phyloP scores from a whole-genome alignment of 2,329 filamentous ascomycete genomes.

The Sphaerulina populicola region DNA sequence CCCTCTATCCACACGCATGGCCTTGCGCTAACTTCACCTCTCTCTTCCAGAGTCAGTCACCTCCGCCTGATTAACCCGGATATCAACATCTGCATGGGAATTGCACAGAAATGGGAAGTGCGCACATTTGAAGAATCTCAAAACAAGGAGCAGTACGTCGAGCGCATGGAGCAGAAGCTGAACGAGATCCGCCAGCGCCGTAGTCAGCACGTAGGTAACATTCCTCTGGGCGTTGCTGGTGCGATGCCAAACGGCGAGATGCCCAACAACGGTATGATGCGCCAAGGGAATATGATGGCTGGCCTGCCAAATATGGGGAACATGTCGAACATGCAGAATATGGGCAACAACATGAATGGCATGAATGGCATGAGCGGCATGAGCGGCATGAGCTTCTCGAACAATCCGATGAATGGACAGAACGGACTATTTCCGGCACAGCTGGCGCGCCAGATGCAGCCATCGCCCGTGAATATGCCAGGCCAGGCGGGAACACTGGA shows the following conservation, averaged over 20 bases:
- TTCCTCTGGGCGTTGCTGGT: conserved; percentile 13
- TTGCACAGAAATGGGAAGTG: conserved; percentile 25
- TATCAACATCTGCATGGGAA: conserved; percentile 21
- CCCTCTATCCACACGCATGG: neutral
- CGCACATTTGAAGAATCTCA: conserved; percentile 20
- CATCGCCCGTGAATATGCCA: conserved; percentile 22
- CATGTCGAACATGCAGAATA: conserved; percentile 31
- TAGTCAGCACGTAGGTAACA: conserved; percentile 12
- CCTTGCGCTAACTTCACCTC: neutral
- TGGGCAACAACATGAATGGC: conserved; percentile 23
- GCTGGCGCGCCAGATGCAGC: conserved; percentile 26
- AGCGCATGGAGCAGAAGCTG: conserved; percentile 24
- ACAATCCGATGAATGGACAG: conserved; percentile 21
- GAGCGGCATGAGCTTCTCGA: conserved; percentile 19
- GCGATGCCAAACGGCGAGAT: conserved; percentile 13
- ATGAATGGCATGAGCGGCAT: conserved; percentile 17
- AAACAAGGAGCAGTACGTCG: conserved; percentile 25
- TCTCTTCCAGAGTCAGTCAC: conserved; percentile 18
- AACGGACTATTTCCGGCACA: conserved; percentile 24
- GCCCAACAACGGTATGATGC: conserved; percentile 16
- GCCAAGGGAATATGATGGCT: conserved; percentile 30
- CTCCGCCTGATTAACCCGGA: conserved; percentile 21
- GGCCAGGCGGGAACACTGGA: conserved; percentile 21
- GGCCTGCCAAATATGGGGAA: conserved; percentile 10
- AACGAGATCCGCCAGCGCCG: conserved; percentile 23